Percentiles rank a stretch among this genome's conserved stretches.
Evolutionary conservation across 208 protist species (phyloP).

Genomic region (Strigomonas galati): DNA sequence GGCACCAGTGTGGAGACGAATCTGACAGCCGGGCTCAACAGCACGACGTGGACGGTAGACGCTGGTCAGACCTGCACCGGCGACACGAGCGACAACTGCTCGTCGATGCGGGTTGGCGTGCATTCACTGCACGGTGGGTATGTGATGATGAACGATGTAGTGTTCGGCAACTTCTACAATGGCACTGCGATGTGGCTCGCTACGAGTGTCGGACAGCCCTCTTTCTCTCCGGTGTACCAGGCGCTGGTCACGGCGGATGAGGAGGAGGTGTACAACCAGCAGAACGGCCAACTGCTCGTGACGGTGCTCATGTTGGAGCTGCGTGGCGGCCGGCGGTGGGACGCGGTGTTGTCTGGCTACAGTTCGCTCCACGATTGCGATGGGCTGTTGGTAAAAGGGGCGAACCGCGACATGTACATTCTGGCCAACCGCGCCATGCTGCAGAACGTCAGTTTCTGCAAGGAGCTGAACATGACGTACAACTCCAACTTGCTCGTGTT

Average conservation of each 20-base stretch:
- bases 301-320: not conserved
- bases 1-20: too few relatives aligned
- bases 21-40: not conserved
- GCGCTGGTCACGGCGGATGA: slow-evolving; percentile 3
- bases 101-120: not conserved
- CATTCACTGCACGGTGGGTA: slow-evolving; percentile 9
- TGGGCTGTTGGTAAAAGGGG: too few relatives aligned
- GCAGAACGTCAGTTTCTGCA: too few relatives aligned
- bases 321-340: too few relatives aligned
- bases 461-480: too few relatives aligned
- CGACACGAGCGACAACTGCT: too few relatives aligned
- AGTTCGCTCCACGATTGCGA: too few relatives aligned
- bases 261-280: slow-evolving; percentile 9
- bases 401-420: too few relatives aligned
- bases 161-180: slow-evolving; percentile 9
- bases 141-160: not conserved
- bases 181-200: slow-evolving; percentile 17
- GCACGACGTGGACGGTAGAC: not conserved
- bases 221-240: slow-evolving; percentile 15
- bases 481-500: too few relatives aligned
- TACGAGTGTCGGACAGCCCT: slow-evolving; percentile 16
- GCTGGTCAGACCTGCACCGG: too few relatives aligned
- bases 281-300: slow-evolving; percentile 5
- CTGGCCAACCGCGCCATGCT: too few relatives aligned
- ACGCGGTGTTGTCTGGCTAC: too few relatives aligned